Base-by-base conservation (phyloP, 495 filamentous ascomycete species). In the Penicillium verhagenii region DNA sequence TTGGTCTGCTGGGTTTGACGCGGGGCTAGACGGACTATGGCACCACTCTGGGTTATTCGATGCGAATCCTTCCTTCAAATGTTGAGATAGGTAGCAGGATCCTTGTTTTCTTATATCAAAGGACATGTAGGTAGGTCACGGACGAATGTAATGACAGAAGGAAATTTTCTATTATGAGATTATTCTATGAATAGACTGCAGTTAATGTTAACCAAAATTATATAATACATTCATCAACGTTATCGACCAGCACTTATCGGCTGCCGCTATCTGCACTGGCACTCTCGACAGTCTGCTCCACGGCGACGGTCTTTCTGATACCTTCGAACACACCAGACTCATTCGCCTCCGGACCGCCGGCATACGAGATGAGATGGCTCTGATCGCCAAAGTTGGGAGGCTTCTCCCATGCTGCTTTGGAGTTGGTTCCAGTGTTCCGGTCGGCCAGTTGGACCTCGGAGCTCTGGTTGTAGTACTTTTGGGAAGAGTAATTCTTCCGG, bases 1-100 rank as follows among this genome's bases (percentile, higher is more conserved):
- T 7, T 77, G 72, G 74, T 70, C 73, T 8, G 57, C 64, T 20
- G 71, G 71, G 2, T 73, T 77, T 54, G 71, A 72, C 53, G 63
- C 63, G 11, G 71, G 74, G 1, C 63, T 70, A 35, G 73, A 76
- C 47, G 66, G 65, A 37, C 53, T 68, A 14, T 68, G 65, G 65
- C 60, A 56, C 40, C 53, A 68, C 46, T 68, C 65, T 4, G 65
- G 65, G 8, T 43, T 68, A 7, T 68, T 68, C 47, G 65, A 68
- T 46, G 44, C 54, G 1, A 65, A 63, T 25, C 50, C 57, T 9
- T 25, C 52, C 1, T 25, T 64, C 1, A 35, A 14, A n/a, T 35
- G n/a, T n/a, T n/a, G n/a, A n/a, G n/a, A n/a, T 19, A 50, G 63
- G 28, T 66, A 57, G 43, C 0, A n/a, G 20, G 5, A 7, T 16